Evolutionary conservation across 495 filamentous ascomycete genomes (phyloP).

Genomic region (Lasiosphaeria miniovina): DNA sequence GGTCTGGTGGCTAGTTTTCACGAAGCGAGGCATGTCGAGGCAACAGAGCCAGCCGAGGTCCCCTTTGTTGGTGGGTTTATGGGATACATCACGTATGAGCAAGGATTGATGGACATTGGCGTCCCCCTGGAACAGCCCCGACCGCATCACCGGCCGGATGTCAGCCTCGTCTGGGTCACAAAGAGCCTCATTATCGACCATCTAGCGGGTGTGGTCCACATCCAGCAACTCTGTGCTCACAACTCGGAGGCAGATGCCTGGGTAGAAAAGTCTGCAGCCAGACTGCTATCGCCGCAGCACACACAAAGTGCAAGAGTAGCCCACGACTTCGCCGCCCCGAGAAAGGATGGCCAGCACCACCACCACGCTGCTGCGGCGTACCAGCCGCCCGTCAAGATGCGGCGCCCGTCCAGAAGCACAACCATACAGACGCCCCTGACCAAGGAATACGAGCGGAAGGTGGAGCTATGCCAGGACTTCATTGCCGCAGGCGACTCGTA

Average conservation of each 20-base stretch:
- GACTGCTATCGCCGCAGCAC: conserved; percentile 27
- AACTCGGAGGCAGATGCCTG: conserved; percentile 36
- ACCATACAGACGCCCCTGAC: conserved; percentile 47
- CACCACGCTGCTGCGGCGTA: neutral
- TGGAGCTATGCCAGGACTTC: conserved; percentile 65
- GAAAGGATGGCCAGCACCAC: neutral
- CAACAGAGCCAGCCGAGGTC: conserved; percentile 25
- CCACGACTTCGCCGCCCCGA: neutral
- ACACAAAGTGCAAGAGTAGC: conserved; percentile 2
- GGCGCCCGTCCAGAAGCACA: conserved; percentile 23
- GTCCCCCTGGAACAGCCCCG: conserved; percentile 35
- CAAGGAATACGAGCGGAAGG: conserved; percentile 58
- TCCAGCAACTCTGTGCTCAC: conserved; percentile 57
- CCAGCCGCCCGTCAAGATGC: conserved; percentile 2
- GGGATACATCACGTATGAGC: conserved; percentile 87
- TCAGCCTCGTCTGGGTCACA: conserved; percentile 73
- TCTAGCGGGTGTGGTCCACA: conserved; percentile 51
- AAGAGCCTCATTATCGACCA: conserved; percentile 82
- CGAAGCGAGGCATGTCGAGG: conserved; percentile 41
- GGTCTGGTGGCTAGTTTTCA: conserved; percentile 56
- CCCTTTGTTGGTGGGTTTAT: conserved; percentile 89
- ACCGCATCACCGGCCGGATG: conserved; percentile 61
- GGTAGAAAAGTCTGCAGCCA: conserved; percentile 28
- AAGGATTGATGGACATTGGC: conserved; percentile 64
- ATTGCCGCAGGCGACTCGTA: conserved; percentile 84